Percentiles rank a stretch among this genome's conserved stretches.
Evolutionary conservation across 2,329 filamentous ascomycete species (phyloP).

Genomic region (Bimuria novae-zelandiae): DNA sequence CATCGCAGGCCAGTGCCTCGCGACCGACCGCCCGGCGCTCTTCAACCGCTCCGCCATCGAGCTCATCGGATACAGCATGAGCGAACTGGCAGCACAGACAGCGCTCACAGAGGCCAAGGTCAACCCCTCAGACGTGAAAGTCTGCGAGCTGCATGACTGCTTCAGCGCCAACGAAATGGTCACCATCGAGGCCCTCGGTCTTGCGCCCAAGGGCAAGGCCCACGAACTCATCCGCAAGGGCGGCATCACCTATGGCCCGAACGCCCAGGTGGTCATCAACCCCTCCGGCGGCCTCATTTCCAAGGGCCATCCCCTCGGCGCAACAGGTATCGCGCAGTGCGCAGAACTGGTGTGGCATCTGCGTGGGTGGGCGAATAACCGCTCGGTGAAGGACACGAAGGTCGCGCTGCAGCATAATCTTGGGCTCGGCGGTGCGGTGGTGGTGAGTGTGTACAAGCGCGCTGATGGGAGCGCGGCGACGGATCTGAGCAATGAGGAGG

Average conservation of each 20-base stretch:
- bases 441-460: conserved; percentile 86
- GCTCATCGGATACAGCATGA: conserved; percentile 88
- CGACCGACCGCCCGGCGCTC: conserved; percentile 80
- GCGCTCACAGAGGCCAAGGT: conserved; percentile 77
- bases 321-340: conserved; percentile 93
- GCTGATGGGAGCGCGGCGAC: conserved; percentile 73
- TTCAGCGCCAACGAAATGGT: conserved; percentile 96
- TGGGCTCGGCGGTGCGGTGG: conserved; percentile 86
- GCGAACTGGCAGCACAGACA: conserved; percentile 66
- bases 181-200: conserved; percentile 81
- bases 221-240: conserved; percentile 87
- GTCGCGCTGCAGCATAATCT: conserved; percentile 90
- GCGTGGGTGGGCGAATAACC: conserved; percentile 93
- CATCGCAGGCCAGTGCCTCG: conserved; percentile 84
- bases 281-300: conserved; percentile 93
- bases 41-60: conserved; percentile 85
- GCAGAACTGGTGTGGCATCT: conserved; percentile 95
- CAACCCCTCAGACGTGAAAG: conserved; percentile 69
- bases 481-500: conserved; percentile 63
- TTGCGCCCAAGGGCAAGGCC: conserved; percentile 77
- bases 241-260: conserved; percentile 82
- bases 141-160: conserved; percentile 95
- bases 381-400: conserved; percentile 68
- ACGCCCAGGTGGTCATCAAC: conserved; percentile 77
- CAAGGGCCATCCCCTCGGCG: conserved; percentile 93